phyloP scores from a whole-genome alignment of 1,284 basidiomycete species.

The Ustilago trichophora region DNA sequence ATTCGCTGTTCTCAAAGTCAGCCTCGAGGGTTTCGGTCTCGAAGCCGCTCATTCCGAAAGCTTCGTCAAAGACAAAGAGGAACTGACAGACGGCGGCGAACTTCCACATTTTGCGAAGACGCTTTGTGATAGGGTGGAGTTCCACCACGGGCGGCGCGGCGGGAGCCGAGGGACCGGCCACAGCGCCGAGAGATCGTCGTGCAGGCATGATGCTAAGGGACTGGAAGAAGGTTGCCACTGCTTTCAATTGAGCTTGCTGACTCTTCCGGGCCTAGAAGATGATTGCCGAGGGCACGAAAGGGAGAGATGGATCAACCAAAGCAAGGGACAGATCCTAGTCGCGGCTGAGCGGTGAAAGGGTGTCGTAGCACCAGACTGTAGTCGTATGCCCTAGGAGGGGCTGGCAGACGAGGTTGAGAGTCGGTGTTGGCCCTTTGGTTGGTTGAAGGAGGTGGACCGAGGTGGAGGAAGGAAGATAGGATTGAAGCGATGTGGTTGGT shows the following conservation, averaged over 20 bases:
- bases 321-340: too few species aligned
- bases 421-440: neutral
- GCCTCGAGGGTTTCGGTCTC: slow-evolving; percentile 67
- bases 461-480: neutral
- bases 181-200: slow-evolving; percentile 28
- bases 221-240: neutral
- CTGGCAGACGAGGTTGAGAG: neutral
- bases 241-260: too few species aligned
- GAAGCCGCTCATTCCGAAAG: slow-evolving; percentile 62
- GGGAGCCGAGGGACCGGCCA: slow-evolving; percentile 34
- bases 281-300: too few species aligned
- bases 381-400: too few species aligned
- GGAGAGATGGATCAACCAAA: too few species aligned
- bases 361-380: too few species aligned
- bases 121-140: slow-evolving; percentile 46
- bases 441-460: too few species aligned
- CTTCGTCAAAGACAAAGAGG: slow-evolving; percentile 64
- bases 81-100: slow-evolving; percentile 66
- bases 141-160: slow-evolving; percentile 20
- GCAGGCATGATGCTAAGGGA: slow-evolving; percentile 19
- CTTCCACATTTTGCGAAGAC: slow-evolving; percentile 60
- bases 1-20: slow-evolving; percentile 69
- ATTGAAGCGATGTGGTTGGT: neutral
- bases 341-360: too few species aligned
- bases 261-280: too few species aligned